phyloP scores from a whole-genome alignment of 2,329 filamentous ascomycete genomes.

The Xylariaceae sp. region DNA sequence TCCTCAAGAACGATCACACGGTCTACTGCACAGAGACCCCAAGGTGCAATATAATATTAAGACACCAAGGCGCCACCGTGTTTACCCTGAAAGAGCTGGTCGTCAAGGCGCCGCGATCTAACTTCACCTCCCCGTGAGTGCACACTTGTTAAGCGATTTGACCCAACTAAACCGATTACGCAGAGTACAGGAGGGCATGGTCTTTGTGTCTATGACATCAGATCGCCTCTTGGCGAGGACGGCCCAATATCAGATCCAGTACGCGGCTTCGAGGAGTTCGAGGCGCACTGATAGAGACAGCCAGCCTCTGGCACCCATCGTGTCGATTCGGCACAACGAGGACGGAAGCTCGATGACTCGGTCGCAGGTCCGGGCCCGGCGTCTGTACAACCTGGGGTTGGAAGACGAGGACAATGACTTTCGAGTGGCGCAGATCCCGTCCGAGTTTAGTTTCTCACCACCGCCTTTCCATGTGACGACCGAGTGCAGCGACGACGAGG shows the following conservation, averaged over 20 bases:
- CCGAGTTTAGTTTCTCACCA: constrained; percentile 41
- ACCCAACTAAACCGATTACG: constrained; percentile 25
- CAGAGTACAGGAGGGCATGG: constrained; percentile 83
- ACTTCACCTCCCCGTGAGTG: constrained; percentile 81
- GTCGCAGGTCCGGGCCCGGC: constrained; percentile 35
- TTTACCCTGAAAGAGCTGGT: constrained; percentile 81
- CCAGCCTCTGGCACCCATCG: constrained; percentile 29
- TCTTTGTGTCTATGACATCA: constrained; percentile 82
- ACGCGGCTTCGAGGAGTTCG: constrained; percentile 29
- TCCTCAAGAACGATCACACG: constrained; percentile 71
- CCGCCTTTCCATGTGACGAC: constrained; percentile 49
- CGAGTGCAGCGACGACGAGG: constrained; percentile 54
- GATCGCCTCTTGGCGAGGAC: constrained; percentile 69
- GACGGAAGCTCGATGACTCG: constrained; percentile 42
- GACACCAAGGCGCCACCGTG: constrained; percentile 69
- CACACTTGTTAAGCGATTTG: constrained; percentile 3
- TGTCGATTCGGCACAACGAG: constrained; percentile 46
- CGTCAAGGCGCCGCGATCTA: constrained; percentile 74
- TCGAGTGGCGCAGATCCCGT: constrained; percentile 47
- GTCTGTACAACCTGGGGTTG: constrained; percentile 34
- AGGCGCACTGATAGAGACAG: constrained; percentile 19
- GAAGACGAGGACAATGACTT: constrained; percentile 37
- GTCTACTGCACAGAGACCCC: constrained; percentile 90
- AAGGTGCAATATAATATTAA: constrained; percentile 77
- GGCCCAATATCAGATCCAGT: constrained; percentile 67